Evolutionary conservation across 2,329 filamentous ascomycete genomes (phyloP).

Genomic region (Fusarium sp.): DNA sequence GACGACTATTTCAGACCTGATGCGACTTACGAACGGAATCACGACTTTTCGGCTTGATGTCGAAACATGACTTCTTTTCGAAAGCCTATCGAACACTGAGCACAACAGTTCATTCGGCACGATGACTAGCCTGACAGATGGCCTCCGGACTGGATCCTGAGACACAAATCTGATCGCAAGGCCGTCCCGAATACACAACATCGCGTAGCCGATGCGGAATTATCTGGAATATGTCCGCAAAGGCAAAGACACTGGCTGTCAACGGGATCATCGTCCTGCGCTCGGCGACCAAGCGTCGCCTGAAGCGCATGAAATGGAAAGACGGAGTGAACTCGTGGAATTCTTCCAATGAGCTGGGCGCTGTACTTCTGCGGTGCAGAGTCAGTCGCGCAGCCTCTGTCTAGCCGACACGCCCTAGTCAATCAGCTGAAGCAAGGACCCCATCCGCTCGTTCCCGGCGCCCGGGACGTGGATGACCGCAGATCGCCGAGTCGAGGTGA

Average conservation of each 20-base stretch:
- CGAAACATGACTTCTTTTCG: slow-evolving; percentile 50
- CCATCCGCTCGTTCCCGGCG: not conserved
- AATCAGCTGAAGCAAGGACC: slow-evolving; percentile 18
- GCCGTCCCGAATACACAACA: slow-evolving; percentile 53
- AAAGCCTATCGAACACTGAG: slow-evolving; percentile 48
- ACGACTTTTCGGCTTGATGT: slow-evolving; percentile 53
- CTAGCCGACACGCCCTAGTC: slow-evolving; percentile 42
- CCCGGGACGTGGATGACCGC: slow-evolving; percentile 25
- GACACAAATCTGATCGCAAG: slow-evolving; percentile 39
- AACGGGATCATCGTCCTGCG: slow-evolving; percentile 54
- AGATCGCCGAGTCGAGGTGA: slow-evolving; percentile 40
- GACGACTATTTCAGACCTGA: slow-evolving; percentile 51
- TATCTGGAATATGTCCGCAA: slow-evolving; percentile 59
- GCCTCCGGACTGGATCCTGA: slow-evolving; percentile 51
- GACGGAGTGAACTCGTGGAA: slow-evolving; percentile 49
- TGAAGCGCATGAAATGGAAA: slow-evolving; percentile 46
- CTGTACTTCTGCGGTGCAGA: slow-evolving; percentile 53
- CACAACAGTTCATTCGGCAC: slow-evolving; percentile 50
- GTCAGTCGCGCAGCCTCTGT: slow-evolving; percentile 45
- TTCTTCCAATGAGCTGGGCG: slow-evolving; percentile 51
- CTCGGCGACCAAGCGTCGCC: slow-evolving; percentile 15
- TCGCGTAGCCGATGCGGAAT: slow-evolving; percentile 54
- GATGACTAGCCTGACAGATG: slow-evolving; percentile 40
- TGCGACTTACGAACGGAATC: slow-evolving; percentile 53
- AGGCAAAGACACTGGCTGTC: slow-evolving; percentile 63